Evolutionary conservation across 352 stramenopile species (phyloP), one percentile per base, ranked within the genome.

Genomic region (Nothophytophthora sp.): DNA sequence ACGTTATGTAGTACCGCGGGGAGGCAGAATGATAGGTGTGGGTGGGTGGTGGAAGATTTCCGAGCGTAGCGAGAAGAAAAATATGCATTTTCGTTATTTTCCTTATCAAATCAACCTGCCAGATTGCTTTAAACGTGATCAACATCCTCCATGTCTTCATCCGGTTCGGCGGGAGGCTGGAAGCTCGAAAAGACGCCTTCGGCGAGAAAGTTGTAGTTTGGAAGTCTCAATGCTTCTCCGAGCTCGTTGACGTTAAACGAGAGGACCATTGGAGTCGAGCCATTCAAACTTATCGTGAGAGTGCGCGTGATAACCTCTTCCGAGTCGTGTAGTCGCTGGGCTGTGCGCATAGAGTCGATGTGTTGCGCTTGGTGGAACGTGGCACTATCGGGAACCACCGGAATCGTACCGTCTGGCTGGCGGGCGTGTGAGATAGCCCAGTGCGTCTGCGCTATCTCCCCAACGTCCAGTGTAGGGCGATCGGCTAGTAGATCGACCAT

Each of bases 211-310:
- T 36, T 59, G 24, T 52, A 39, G 33, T 40, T 52, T 3, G 32
- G 33, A 7, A 52, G 27, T 9, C 28, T 23, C 7, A 56, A 15
- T 22, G 11, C 16, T 4, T 16, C 15, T 19, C 38, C 28, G n/a
- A 60, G 42, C 34, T 53, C 42, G 25, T 49, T 33, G 12, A 53
- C 41, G 11, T 60, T 54, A 15, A 60, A 7, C 5, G 22, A 54
- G 0, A 60, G 18, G n/a, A 53, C 27, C 36, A 52, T 48, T 5
- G 53, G 34, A 12, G 2, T 48, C 3, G 42, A 60, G 4, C 28
- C 42, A 7, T 54, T 60, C 15, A 60, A 22, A 2, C 23, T 5
- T 4, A 54, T 16, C 2, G 22, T 42, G 13, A 60, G 0, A 5
- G 42, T 44, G 16, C 29, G 11, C 15, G 33, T 27, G 16, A n/a